Evolutionary conservation across 306 rosid species (phyloP).

Genomic region (Vigna trinervia): DNA sequence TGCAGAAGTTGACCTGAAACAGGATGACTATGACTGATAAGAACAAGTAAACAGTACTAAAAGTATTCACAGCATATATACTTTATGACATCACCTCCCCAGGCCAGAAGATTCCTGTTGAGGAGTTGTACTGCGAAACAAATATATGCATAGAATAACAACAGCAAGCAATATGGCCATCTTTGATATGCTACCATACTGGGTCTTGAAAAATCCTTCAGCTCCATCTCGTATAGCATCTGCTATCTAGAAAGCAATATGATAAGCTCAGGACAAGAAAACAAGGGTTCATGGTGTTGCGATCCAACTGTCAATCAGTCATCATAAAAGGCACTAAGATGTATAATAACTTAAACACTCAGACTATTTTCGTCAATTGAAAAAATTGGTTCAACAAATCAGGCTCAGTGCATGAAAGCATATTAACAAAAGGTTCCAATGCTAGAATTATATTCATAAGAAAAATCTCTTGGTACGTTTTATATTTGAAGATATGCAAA

Average conservation of each 20-base stretch:
- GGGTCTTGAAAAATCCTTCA: slow-evolving; percentile 98
- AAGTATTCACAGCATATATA: slow-evolving; percentile 13
- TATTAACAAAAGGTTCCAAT: neutral
- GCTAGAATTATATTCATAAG: neutral
- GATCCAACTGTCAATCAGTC: slow-evolving; percentile 28
- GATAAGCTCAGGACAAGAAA: slow-evolving; percentile 52
- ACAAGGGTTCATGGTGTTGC: slow-evolving; percentile 28
- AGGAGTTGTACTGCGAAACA: slow-evolving; percentile 89
- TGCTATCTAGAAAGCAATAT: slow-evolving; percentile 73
- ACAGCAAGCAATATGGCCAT: slow-evolving; percentile 89
- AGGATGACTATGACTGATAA: slow-evolving; percentile 45
- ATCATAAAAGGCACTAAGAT: slow-evolving; percentile 35
- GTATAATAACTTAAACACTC: slow-evolving; percentile 16
- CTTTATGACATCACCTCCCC: slow-evolving; percentile 73
- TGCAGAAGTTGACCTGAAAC: slow-evolving; percentile 86
- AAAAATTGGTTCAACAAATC: slow-evolving; percentile 26
- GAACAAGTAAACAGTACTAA: slow-evolving; percentile 30
- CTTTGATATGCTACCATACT: slow-evolving; percentile 95
- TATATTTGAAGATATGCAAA: slow-evolving; percentile 35
- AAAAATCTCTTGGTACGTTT: neutral
- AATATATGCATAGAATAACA: slow-evolving; percentile 85
- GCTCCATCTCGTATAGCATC: slow-evolving; percentile 99
- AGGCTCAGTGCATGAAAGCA: slow-evolving; percentile 3
- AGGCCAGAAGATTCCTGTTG: slow-evolving; percentile 90
- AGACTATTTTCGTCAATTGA: slow-evolving; percentile 15